Conservation (phyloP, 2,329 filamentous ascomycete species). For the Epichloe aotearoae region DNA sequence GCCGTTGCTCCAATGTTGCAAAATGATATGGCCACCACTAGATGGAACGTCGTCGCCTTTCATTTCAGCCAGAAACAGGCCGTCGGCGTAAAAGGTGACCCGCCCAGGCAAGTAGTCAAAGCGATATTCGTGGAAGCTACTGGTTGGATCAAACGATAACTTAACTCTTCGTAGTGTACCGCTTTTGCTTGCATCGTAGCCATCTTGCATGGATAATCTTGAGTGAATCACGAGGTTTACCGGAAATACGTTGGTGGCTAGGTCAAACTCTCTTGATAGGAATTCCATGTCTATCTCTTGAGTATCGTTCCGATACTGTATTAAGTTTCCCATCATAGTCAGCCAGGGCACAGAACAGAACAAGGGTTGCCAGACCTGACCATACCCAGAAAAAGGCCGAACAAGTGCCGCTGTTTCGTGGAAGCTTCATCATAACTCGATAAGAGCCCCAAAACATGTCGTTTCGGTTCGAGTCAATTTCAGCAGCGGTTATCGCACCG, state of each 20-base stretch:
- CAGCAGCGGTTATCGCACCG: conserved; percentile 45
- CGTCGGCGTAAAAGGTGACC: conserved; percentile 60
- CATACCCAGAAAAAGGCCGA: conserved; percentile 67
- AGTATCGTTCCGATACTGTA: conserved; percentile 62
- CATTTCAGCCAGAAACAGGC: conserved; percentile 41
- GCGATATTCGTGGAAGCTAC: conserved; percentile 62
- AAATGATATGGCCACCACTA: conserved; percentile 49
- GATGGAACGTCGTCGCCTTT: conserved; percentile 43
- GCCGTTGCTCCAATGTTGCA: conserved; percentile 72
- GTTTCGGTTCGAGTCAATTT: conserved; percentile 46
- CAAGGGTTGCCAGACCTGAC: not conserved
- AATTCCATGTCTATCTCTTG: conserved; percentile 77
- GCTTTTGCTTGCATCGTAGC: conserved; percentile 50
- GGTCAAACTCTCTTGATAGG: conserved; percentile 51
- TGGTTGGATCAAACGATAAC: conserved; percentile 53
- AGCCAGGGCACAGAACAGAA: not conserved
- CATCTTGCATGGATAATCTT: conserved; percentile 38
- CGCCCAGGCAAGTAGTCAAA: conserved; percentile 55
- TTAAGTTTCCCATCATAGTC: not conserved
- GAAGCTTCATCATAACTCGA: conserved; percentile 52
- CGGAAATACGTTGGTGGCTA: conserved; percentile 35
- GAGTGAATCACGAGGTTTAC: conserved; percentile 70
- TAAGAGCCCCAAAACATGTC: conserved; percentile 62
- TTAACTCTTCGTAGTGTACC: conserved; percentile 42
- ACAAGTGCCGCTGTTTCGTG: conserved; percentile 51